Percentiles rank a stretch among this genome's conserved stretches.
phyloP scores from a whole-genome alignment of 306 rosid genomes.

The Trifolium fragiferum region DNA sequence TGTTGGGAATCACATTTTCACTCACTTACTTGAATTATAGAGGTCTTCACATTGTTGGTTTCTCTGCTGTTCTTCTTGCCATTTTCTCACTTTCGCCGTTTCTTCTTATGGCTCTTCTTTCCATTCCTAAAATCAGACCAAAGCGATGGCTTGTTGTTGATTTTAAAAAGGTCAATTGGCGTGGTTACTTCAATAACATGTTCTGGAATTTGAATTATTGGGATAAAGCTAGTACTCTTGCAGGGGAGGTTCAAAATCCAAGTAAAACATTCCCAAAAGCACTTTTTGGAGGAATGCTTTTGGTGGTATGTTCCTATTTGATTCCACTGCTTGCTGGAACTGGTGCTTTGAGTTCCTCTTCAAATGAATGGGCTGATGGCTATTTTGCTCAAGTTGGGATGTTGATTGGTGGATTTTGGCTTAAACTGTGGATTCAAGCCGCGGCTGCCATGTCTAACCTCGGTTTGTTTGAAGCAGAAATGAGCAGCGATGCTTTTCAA shows the following conservation, averaged over 20 bases:
- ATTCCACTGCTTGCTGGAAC: conserved; percentile 92
- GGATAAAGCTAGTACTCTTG: conserved; percentile 95
- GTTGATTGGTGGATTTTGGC: conserved; percentile 90
- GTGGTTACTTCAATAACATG: conserved; percentile 78
- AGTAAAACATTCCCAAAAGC: conserved; percentile 81
- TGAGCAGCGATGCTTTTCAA: conserved; percentile 89
- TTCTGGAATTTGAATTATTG: conserved; percentile 95
- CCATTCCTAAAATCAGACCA: conserved; percentile 68
- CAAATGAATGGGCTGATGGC: conserved; percentile 83
- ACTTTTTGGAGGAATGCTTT: conserved; percentile 73
- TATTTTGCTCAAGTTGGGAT: conserved; percentile 85
- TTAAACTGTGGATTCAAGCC: conserved; percentile 87
- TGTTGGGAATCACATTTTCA: conserved; percentile 62
- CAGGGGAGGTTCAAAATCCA: conserved; percentile 89
- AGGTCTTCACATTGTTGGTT: conserved; percentile 86
- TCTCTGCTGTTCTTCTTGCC: conserved; percentile 79
- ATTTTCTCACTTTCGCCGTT: conserved; percentile 80
- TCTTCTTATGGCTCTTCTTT: conserved; percentile 61
- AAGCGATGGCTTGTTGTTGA: conserved; percentile 64
- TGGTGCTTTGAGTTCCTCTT: conserved; percentile 63
- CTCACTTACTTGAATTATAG: conserved; percentile 81
- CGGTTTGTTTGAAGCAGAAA: conserved; percentile 93
- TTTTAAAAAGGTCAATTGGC: conserved; percentile 65
- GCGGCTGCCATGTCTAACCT: conserved; percentile 91
- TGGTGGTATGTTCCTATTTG: conserved; percentile 82